These are phyloP conservation scores for Citrus glauca DNA, from an alignment of 345 rosid genomes.

Conservation along the genomic window DNA sequence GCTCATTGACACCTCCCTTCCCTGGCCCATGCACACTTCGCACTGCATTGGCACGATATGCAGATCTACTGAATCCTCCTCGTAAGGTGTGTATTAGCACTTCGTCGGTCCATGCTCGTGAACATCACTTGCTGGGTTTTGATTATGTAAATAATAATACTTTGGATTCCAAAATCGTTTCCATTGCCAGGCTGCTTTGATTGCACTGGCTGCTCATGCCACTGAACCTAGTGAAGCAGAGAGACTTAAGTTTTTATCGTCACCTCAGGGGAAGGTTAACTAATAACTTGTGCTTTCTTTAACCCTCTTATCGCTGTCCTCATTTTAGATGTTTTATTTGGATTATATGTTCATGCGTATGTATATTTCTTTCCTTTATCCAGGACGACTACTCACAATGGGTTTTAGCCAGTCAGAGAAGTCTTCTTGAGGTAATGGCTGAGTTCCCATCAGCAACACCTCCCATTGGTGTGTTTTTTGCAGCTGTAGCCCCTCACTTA, in stretches of 20 bases:
- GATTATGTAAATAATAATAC: background rate
- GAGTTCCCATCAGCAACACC: constrained; percentile 92
- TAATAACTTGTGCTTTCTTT: constrained; percentile 1
- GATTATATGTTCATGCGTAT: background rate
- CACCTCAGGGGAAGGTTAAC: constrained; percentile 67
- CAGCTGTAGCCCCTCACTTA: constrained; percentile 88
- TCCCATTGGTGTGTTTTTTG: constrained; percentile 95
- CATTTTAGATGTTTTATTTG: background rate
- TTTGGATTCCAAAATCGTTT: background rate
- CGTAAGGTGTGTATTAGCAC: constrained; percentile 49
- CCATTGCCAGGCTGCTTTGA: constrained; percentile 64
- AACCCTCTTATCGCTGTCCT: background rate
- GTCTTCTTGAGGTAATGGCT: constrained; percentile 96
- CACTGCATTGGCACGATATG: constrained; percentile 59
- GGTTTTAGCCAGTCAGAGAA: constrained; percentile 83
- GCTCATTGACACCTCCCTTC: constrained; percentile 78
- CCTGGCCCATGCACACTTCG: constrained; percentile 76
- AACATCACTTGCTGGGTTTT: constrained; percentile 3
- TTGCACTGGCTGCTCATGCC: constrained; percentile 91
- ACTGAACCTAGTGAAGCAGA: constrained; percentile 78
- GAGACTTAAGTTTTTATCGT: constrained; percentile 50
- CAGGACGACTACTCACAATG: constrained; percentile 96
- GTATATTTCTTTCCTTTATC: background rate
- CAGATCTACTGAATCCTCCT: constrained; percentile 81
- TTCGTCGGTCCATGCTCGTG: background rate